Evolutionary conservation across 2,329 filamentous ascomycete species (phyloP), one percentile per base, ranked within the genome.

Genomic region (Aureobasidium sp.): DNA sequence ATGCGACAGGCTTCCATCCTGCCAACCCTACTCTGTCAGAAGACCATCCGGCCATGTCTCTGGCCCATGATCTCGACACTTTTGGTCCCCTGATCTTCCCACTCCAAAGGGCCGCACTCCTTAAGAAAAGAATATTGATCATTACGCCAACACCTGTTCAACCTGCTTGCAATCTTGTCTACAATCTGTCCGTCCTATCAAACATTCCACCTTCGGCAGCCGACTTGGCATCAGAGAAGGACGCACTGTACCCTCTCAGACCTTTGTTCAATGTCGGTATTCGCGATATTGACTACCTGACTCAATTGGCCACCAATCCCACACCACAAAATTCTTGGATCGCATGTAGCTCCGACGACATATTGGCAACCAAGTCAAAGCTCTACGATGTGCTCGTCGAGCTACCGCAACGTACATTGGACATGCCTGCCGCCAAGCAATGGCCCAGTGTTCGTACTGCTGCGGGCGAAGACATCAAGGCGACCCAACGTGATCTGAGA

Each of bases 41-140:
- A 27, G 88, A 88, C 69, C 94, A 99, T 71, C 94, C 94, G 13
- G 93, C 92, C 3, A 86, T 91, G 75, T 94, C 90, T 60, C 81
- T 97, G 66, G 83, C 86, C 11, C 81, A 83, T 37, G 84, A 96
- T 65, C 76, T 97, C 49, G 86, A 94, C 67, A 84, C 83, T 9
- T 96, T 97, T 71, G 94, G 94, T 0, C 94, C 94, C 1, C 79
- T 99, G 62, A 85, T 97, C 55, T 99, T 97, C 70, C 90, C 94
- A 11, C 83, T 99, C 65, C 89, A 96, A 68, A 86, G 94, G 67
- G 91, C 91, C 48, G 91, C 92, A 8, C 77, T 99, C 54, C 76
- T 96, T 64, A 85, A 93, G 62, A 93, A 94, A 76, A 85, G 94
- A 62, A 93, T 99, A 61, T 76, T 99, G 57, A 87, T 99, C 64